Conservation (phyloP, 2,329 filamentous ascomycete genomes). For the Xylaria digitata region DNA sequence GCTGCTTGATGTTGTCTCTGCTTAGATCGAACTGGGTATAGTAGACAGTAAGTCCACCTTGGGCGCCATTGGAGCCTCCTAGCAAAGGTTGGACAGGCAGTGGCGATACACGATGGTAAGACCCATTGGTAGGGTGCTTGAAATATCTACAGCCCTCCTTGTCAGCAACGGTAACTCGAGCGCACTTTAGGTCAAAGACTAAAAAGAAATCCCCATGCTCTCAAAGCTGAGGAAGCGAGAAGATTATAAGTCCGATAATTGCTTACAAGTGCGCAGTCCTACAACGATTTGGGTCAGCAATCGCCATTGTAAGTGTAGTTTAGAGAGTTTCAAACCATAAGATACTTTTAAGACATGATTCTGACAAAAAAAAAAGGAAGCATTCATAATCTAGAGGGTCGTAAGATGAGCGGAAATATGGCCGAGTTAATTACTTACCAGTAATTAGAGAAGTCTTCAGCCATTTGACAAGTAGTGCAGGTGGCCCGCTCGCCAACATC, state of each 20-base stretch:
- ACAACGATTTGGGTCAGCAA: background rate
- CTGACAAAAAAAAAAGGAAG: too few relatives aligned
- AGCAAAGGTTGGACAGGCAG: conserved; percentile 41
- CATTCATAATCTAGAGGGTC: too few relatives aligned
- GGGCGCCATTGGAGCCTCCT: conserved; percentile 41
- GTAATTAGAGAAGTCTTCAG: conserved; percentile 46
- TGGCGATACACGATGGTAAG: conserved; percentile 44
- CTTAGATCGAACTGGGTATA: conserved; percentile 45
- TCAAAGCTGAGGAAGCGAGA: too few relatives aligned
- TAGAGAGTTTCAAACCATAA: background rate
- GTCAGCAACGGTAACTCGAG: too few relatives aligned
- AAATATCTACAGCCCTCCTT: conserved; percentile 28
- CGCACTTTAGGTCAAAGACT: too few relatives aligned
- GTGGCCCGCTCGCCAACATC: conserved; percentile 34
- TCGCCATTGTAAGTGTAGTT: background rate
- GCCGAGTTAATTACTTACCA: conserved; percentile 18
- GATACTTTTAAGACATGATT: background rate
- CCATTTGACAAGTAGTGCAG: conserved; percentile 46
- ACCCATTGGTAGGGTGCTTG: conserved; percentile 45
- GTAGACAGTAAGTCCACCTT: conserved; percentile 47
- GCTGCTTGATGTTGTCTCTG: conserved; percentile 41
- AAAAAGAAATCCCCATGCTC: too few relatives aligned
- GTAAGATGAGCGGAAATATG: too few relatives aligned
- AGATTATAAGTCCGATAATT: too few relatives aligned
- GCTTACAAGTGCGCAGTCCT: too few relatives aligned